These are phyloP conservation scores for Lactifluus subvellereus DNA, from an alignment of 768 basidiomycete species.

Conservation along the genomic window DNA sequence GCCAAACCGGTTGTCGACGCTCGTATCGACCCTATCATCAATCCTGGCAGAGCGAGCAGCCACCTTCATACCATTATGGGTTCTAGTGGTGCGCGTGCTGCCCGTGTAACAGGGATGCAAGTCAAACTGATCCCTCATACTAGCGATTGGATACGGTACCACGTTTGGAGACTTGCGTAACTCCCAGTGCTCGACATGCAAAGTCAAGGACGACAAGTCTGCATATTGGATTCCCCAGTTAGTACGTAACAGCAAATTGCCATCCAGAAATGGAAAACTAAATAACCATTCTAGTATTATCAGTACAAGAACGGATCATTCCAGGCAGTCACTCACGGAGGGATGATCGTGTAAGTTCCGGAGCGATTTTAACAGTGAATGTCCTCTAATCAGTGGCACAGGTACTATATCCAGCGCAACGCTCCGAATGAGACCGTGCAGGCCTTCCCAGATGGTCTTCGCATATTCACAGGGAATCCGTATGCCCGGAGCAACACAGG, in stretches of 20 bases:
- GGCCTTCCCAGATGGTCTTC: conserved; percentile 26
- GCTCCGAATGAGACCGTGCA: conserved; percentile 3
- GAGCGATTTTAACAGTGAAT: neutral
- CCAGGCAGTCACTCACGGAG: conserved; percentile 13
- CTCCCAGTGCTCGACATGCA: conserved; percentile 20
- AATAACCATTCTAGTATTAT: conserved; percentile 18
- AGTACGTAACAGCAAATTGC: neutral
- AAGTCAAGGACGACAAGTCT: conserved; percentile 21
- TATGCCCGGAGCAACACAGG: conserved; percentile 27
- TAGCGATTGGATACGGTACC: conserved; percentile 17
- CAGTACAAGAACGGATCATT: conserved; percentile 12
- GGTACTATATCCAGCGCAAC: conserved; percentile 18
- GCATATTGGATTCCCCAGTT: conserved; percentile 20
- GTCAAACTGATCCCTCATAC: neutral
- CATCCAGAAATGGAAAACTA: neutral
- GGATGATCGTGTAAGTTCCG: conserved; percentile 21
- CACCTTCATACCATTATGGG: conserved; percentile 23
- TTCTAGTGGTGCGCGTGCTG: conserved; percentile 8
- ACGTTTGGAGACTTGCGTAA: conserved; percentile 11
- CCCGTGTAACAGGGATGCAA: neutral
- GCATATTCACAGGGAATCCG: conserved; percentile 28
- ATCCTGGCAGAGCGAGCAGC: conserved; percentile 3
- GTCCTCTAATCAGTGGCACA: conserved; percentile 1
- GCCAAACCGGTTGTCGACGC: conserved; percentile 6
- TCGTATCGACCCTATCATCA: conserved; percentile 22